A percentile compares a stretch with the other conserved stretches of the same genome.
phyloP scores from a whole-genome alignment of 2,329 filamentous ascomycete species.

The Stachybotrys echinatus region DNA sequence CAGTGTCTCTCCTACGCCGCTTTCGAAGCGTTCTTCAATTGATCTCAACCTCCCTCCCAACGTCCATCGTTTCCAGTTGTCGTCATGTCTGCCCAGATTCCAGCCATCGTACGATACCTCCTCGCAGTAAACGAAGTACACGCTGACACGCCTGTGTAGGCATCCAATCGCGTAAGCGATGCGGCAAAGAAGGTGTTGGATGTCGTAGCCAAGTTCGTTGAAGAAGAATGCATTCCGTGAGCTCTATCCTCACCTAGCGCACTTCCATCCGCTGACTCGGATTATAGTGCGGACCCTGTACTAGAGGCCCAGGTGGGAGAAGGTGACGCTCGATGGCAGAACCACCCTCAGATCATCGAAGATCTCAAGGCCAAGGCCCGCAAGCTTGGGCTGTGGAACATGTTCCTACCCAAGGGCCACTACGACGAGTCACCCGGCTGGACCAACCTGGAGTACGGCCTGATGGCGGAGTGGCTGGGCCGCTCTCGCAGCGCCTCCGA shows the following conservation, averaged over 20 bases:
- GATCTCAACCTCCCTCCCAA: no score
- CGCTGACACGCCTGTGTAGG: slow-evolving; percentile 24
- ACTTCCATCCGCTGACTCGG: neutral
- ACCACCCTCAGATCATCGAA: slow-evolving; percentile 77
- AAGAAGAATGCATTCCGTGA: slow-evolving; percentile 86
- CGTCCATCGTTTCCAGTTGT: no score
- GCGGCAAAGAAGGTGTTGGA: slow-evolving; percentile 80
- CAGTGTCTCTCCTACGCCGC: no score
- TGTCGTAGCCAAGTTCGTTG: slow-evolving; percentile 88
- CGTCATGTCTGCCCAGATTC: slow-evolving; percentile 26
- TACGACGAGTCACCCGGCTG: slow-evolving; percentile 94
- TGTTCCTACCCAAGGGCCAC: slow-evolving; percentile 93
- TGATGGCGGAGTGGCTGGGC: slow-evolving; percentile 95
- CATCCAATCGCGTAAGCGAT: slow-evolving; percentile 65
- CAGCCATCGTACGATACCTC: slow-evolving; percentile 19
- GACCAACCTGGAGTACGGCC: slow-evolving; percentile 90
- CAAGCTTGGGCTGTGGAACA: slow-evolving; percentile 89
- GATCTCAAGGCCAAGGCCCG: slow-evolving; percentile 81
- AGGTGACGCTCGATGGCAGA: slow-evolving; percentile 71
- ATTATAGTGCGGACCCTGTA: slow-evolving; percentile 65
- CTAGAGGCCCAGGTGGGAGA: slow-evolving; percentile 74
- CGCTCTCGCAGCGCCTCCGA: slow-evolving; percentile 79
- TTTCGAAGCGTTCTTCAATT: no score
- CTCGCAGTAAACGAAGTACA: neutral
- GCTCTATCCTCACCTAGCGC: slow-evolving; percentile 13